Conservation (phyloP, 768 basidiomycete genomes). For the Pleurotus platypus region DNA sequence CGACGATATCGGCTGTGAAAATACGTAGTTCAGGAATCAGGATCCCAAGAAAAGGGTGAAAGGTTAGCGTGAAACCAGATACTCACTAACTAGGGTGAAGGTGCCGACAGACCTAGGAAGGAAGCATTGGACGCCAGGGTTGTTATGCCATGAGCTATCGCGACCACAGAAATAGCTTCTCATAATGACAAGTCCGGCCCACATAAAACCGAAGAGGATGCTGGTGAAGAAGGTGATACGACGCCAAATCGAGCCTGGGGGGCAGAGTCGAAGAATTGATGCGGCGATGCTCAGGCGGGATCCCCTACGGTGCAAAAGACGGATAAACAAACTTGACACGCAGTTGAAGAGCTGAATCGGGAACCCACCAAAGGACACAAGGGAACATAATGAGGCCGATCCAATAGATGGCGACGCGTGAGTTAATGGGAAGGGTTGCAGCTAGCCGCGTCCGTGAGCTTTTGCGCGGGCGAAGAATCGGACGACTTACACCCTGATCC, state of each 20-base stretch:
- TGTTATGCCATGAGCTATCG: neutral
- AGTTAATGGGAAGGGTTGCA: neutral
- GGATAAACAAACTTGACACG: neutral
- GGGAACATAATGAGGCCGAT: slow-evolving; percentile 8
- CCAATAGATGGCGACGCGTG: slow-evolving; percentile 6
- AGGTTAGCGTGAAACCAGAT: neutral
- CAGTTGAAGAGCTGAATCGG: neutral
- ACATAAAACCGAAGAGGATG: neutral
- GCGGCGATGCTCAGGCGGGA: slow-evolving; percentile 16
- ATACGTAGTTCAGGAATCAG: no score
- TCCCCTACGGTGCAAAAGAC: slow-evolving; percentile 5
- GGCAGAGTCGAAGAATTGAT: slow-evolving; percentile 12
- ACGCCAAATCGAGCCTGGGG: neutral
- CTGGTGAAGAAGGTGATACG: neutral
- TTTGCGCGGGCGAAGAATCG: neutral
- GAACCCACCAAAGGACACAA: slow-evolving; percentile 11
- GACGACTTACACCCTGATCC: neutral
- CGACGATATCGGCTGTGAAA: slow-evolving; percentile 8
- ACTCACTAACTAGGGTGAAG: slow-evolving; percentile 4
- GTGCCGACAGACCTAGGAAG: neutral
- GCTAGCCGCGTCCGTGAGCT: neutral
- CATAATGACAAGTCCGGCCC: neutral
- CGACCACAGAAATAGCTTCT: neutral
- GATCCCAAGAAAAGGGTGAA: neutral
- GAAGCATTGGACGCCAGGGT: slow-evolving; percentile 4